These are phyloP conservation scores for Dissophora globulifera DNA, from an alignment of 192 early-diverging fungal genomes.

Conservation along the genomic window DNA sequence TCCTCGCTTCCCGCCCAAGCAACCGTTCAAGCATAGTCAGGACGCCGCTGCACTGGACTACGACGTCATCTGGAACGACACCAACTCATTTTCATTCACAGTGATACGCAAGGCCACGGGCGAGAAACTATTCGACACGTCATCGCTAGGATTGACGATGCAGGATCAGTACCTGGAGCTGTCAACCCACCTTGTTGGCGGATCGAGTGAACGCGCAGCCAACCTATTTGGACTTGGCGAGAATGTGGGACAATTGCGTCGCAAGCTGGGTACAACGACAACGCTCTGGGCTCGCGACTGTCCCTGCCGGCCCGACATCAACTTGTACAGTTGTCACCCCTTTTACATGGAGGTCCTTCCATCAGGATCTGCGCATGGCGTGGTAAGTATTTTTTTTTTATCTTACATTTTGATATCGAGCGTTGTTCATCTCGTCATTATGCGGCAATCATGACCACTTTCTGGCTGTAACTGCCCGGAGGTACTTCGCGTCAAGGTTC, in stretches of 20 bases:
- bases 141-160: slow-evolving; percentile 23
- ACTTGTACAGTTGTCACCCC: slow-evolving; percentile 71
- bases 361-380: slow-evolving; percentile 47
- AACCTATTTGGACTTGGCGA: slow-evolving; percentile 39
- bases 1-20: slow-evolving; percentile 4
- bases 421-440: neutral
- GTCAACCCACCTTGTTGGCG: slow-evolving; percentile 57
- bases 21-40: neutral
- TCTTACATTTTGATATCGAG: neutral
- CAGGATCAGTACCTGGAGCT: slow-evolving; percentile 74
- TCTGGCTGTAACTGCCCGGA: neutral
- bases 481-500: no score
- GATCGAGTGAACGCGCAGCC: slow-evolving; percentile 55
- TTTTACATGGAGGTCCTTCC: slow-evolving; percentile 68
- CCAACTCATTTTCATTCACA: slow-evolving; percentile 51
- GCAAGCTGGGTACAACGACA: slow-evolving; percentile 12
- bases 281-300: slow-evolving; percentile 47
- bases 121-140: slow-evolving; percentile 53
- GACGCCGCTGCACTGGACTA: slow-evolving; percentile 3
- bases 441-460: neutral
- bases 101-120: slow-evolving; percentile 48
- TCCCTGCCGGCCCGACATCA: slow-evolving; percentile 52
- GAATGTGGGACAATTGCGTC: slow-evolving; percentile 23
- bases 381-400: slow-evolving; percentile 21
- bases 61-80: slow-evolving; percentile 10